Base-by-base conservation (phyloP, 257 asterid species). In the Solanum lycopersicoides region DNA sequence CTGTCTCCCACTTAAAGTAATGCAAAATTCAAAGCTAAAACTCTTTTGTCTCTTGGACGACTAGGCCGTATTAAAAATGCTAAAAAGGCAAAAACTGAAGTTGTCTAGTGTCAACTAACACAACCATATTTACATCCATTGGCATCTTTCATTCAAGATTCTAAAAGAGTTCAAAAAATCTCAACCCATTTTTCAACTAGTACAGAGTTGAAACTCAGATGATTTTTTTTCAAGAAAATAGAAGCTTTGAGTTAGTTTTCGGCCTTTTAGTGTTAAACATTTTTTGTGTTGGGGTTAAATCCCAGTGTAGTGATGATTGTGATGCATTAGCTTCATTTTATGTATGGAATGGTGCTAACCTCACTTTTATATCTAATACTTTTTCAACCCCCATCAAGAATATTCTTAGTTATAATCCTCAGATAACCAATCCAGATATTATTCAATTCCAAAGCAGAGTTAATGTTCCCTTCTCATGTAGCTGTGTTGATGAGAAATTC, bases 281-380 rank as follows among this genome's bases (percentile, higher is more conserved):
- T 35, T 85, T 87, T 69, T 89, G 86, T 80, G 92, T 23, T 53
- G 88, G 88, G 79, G 94, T 86, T 60, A 84, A 92, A 83, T 91
- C 96, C 44, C 87, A 66, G 60, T 92, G 96, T 50, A 89, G 59
- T 82, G 53, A 88, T 34, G 89, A 69, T 2, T 94, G 96, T 68
- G 88, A 89, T 14, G 94, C 98, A 3, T 88, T 95, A 90, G 98
- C 97, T 85, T 95, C 98, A 2, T 94, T 92, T 45, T 93, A 94
- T 86, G 21, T 87, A 42, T 92, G 95, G 96, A 2, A 66, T 11
- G 94, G 93, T 9, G 7, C 93, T 13, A 92, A 86, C 69, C 95
- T 95, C 83, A 89, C 95, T 74, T 82, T 91, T 88, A 92, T 94
- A 35, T 88, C 98, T 74, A 30, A 71, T 0, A 47, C 84, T 21